Base-by-base conservation (phyloP, 495 filamentous ascomycete genomes). In the Aspergillus affinis region DNA sequence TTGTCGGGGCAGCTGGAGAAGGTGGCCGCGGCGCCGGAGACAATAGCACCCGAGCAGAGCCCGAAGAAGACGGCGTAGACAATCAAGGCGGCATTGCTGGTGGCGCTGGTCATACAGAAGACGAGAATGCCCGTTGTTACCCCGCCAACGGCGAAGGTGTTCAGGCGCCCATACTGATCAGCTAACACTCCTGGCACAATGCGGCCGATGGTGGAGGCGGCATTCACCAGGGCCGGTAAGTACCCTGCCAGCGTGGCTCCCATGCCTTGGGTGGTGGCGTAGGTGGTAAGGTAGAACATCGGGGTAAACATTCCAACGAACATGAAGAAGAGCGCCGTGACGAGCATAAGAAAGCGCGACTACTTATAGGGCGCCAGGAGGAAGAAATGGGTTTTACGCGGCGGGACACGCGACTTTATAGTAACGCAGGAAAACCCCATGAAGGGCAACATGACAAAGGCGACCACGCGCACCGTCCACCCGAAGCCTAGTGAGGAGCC, bases 401-500 rank as follows among this genome's bases (percentile, higher is more conserved):
- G 68, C 8, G 56, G 58, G 44, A 57, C 62, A 4, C n/a, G n/a
- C n/a, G 55, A 41, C 23, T 44, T 55, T 10, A 86, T 60, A 15
- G 71, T 61, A 2, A 81, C 7, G 52, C 69, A 71, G 41, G 81
- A 73, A 17, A 83, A 64, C 0, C 48, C 45, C 41, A 85, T 66
- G 7, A 74, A 67, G 0, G 61, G 75, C 0, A 88, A 61, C 62
- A 84, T 80, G 48, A 91, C 75, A 68, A 90, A 87, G 0, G 81
- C 89, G 51, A 89, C 72, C 3, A 81, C 72, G 48, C 88, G 75
- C 13, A 90, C 78, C 0, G 88, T 83, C 87, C 86, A 88, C 1
- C 76, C 72, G 69, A 91, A 90, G 0, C 64, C 51, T 12, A 68
- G 29, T 4, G 57, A 61, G 4, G 63, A 61, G n/a, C n/a, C n/a